A percentile compares a stretch with the other conserved stretches of the same genome.
Conservation (phyloP, 83 land plant genomes). For the Diphasiastrum complanatum region DNA sequence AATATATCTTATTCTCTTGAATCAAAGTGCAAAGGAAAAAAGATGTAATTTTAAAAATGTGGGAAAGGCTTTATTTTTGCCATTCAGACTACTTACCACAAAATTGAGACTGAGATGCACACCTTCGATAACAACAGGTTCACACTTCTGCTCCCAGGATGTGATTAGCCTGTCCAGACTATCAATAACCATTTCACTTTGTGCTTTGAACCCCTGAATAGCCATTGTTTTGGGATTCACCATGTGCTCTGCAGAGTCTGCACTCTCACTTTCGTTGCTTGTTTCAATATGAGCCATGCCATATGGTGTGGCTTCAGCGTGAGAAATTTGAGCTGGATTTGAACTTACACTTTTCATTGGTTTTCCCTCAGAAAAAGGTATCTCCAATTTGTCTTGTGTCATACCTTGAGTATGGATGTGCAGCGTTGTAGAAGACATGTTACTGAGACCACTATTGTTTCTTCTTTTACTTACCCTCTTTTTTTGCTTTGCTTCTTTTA, state of each 20-base stretch:
- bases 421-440: too few relatives aligned
- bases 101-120: constrained; percentile 96
- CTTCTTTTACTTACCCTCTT: constrained; percentile 58
- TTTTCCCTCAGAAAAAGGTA: too few relatives aligned
- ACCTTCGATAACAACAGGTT: constrained; percentile 95
- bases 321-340: not conserved
- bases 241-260: too few relatives aligned
- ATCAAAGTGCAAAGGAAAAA: too few relatives aligned
- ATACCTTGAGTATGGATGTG: too few relatives aligned
- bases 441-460: too few relatives aligned
- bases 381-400: too few relatives aligned
- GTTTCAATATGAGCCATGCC: not conserved
- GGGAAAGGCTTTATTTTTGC: too few relatives aligned
- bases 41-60: too few relatives aligned
- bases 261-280: constrained; percentile 16
- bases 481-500: constrained; percentile 73
- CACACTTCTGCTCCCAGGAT: constrained; percentile 86
- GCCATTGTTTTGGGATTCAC: constrained; percentile 82
- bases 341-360: not conserved
- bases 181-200: constrained; percentile 99
- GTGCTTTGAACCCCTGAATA: constrained; percentile 94
- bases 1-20: too few relatives aligned
- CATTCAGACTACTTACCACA: constrained; percentile 75
- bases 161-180: constrained; percentile 93
- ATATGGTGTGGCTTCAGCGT: constrained; percentile 1